Evolutionary conservation across 1,284 basidiomycete genomes (phyloP).

Genomic region (Fomes fomentarius): DNA sequence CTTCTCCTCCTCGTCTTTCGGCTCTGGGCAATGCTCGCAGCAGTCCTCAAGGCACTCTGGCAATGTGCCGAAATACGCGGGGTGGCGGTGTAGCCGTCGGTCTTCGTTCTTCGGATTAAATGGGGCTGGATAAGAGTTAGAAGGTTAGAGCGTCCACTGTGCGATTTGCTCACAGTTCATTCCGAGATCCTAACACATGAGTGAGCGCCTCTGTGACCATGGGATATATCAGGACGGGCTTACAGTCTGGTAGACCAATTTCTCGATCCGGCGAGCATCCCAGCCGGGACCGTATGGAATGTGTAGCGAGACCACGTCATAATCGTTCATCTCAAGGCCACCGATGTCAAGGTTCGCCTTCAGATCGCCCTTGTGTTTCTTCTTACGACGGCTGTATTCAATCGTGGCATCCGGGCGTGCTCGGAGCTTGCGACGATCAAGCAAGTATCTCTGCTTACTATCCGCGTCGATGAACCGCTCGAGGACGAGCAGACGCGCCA

Average conservation of each 20-base stretch:
- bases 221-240: neutral
- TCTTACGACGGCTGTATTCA: conserved; percentile 25
- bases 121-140: conserved; percentile 40
- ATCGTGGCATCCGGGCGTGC: conserved; percentile 42
- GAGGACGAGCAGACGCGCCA: conserved; percentile 59
- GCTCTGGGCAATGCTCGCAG: conserved; percentile 58
- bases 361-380: conserved; percentile 53
- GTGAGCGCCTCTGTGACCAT: neutral
- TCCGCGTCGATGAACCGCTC: conserved; percentile 51
- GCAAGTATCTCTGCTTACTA: conserved; percentile 46
- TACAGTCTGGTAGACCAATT: conserved; percentile 56
- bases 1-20: conserved; percentile 54
- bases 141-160: neutral
- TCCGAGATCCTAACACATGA: conserved; percentile 44
- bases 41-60: conserved; percentile 60
- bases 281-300: conserved; percentile 67
- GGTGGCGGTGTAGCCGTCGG: conserved; percentile 59
- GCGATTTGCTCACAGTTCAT: conserved; percentile 53
- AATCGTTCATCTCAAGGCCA: conserved; percentile 60
- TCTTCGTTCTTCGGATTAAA: conserved; percentile 65
- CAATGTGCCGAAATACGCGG: conserved; percentile 63
- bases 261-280: conserved; percentile 60
- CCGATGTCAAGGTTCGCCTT: conserved; percentile 45
- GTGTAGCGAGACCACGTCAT: conserved; percentile 58
- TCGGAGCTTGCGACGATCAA: conserved; percentile 48